Conservation (phyloP, 495 filamentous ascomycete genomes). For the Parachaetomium inaequale region DNA sequence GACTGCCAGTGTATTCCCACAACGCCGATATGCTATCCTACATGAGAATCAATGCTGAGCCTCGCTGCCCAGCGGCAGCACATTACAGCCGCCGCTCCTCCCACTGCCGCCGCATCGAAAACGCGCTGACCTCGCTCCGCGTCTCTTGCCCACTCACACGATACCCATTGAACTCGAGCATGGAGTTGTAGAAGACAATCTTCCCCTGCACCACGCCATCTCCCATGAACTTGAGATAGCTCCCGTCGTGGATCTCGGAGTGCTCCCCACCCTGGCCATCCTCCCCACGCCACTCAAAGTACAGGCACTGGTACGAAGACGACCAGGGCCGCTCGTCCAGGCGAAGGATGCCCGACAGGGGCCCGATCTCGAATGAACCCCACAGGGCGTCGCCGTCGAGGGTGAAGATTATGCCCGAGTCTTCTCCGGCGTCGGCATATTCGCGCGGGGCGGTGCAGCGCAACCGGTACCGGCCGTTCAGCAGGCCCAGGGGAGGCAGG, state of each 20-base stretch:
- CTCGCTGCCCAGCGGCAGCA: background rate
- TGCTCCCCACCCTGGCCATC: conserved; percentile 22
- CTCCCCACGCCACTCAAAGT: conserved; percentile 33
- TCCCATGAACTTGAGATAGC: conserved; percentile 32
- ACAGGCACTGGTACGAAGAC: conserved; percentile 21
- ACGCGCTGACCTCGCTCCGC: conserved; percentile 33
- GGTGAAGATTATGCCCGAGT: conserved; percentile 30
- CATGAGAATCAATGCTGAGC: background rate
- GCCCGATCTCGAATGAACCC: conserved; percentile 34
- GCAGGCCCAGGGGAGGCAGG: conserved; percentile 34
- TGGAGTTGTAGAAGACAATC: conserved; percentile 20
- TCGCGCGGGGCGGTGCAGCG: conserved; percentile 18
- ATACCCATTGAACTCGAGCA: conserved; percentile 24
- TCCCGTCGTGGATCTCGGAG: conserved; percentile 22
- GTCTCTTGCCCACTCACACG: conserved; percentile 25
- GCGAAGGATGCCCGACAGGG: conserved; percentile 29
- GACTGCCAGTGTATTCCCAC: background rate
- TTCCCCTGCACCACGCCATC: conserved; percentile 28
- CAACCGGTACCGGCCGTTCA: conserved; percentile 47
- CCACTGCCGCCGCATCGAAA: conserved; percentile 29
- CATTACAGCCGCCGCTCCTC: conserved; percentile 3
- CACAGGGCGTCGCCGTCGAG: conserved; percentile 34
- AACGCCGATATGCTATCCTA: background rate
- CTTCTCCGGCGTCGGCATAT: conserved; percentile 11
- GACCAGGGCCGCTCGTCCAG: conserved; percentile 30